A percentile compares a stretch with the other conserved stretches of the same genome.
Conservation (phyloP, 495 filamentous ascomycete species). For the Glonium stellatum region DNA sequence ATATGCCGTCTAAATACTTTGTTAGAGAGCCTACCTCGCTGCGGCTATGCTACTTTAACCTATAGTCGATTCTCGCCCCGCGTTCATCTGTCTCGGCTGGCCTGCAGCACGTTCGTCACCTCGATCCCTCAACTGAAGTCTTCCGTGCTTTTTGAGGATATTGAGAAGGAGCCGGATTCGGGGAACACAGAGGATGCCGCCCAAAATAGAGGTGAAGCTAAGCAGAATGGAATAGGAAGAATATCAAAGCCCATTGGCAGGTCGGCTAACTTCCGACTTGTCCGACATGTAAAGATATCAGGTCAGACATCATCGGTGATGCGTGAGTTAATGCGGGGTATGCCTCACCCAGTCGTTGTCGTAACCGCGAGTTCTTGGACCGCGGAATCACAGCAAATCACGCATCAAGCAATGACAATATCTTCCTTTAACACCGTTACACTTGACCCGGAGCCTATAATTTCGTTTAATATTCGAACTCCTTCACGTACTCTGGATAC, state of each 20-base stretch:
- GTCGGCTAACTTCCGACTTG: background rate
- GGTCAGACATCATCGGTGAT: constrained; percentile 29
- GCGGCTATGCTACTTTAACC: background rate
- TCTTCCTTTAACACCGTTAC: constrained; percentile 77
- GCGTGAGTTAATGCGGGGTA: constrained; percentile 59
- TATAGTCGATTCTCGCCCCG: background rate
- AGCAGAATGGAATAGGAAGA: too few species aligned
- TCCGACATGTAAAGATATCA: background rate
- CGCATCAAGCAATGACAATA: constrained; percentile 62
- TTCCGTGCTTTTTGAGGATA: too few species aligned
- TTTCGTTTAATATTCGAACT: constrained; percentile 71
- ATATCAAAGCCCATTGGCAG: background rate
- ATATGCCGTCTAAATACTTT: constrained; percentile 33
- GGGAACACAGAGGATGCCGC: background rate
- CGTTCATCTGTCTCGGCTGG: background rate
- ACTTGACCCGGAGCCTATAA: constrained; percentile 55
- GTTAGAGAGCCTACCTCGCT: background rate
- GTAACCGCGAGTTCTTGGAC: constrained; percentile 45
- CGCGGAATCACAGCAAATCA: background rate
- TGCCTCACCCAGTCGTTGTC: constrained; percentile 69
- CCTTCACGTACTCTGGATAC: constrained; percentile 67
- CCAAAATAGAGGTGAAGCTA: background rate
- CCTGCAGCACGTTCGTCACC: background rate
- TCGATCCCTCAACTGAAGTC: background rate
- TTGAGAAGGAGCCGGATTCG: background rate